Base-by-base conservation (phyloP, 768 basidiomycete genomes). In the Lactarius trivialis region DNA sequence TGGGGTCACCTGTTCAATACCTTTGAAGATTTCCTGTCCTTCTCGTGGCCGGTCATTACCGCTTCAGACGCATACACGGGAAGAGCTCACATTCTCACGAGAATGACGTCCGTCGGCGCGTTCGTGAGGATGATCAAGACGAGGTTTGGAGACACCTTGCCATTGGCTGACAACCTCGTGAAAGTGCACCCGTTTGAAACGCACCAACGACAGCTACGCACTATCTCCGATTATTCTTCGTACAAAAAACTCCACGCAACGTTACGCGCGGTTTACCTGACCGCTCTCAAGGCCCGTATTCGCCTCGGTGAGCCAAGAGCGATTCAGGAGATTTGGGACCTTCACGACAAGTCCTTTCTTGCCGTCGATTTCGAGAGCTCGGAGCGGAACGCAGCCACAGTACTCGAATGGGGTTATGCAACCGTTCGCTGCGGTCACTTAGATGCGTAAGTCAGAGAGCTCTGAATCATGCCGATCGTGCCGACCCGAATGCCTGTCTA, bases 121-220 rank as follows among this genome's bases (percentile, higher is more conserved):
- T 93, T 93, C 68, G 72, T 90, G 53, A 89, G 86, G 75, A 93
- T 92, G 90, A 85, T 93, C 68, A 89, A 89, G 75, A 89, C 87
- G 2, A 81, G 89, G 88, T 91, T 86, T 68, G 88, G 89, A 55
- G 90, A 91, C 73, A 85, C 81, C 1, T 76, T 93, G 21, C 85
- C 86, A 14, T 77, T 83, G 60, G 82, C 86, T 2, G 85, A 89
- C 55, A 89, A 91, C 65, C 82, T 91, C 61, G 79, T 90, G 41
- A 78, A 79, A 67, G 76, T 92, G 32, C 75, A 74, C 0, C 88
- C 91, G 0, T 87, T 88, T 65, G 91, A 92, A 71, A 84, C 80
- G 1, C 68, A 78, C 4, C 81, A 80, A 30, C 80, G 89, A n/a
- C 87, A 84, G 58, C 77, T 91, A 41, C 85, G 89, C 39, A 83